Percentiles rank a stretch among this genome's conserved stretches.
These are phyloP conservation scores for Stentor coeruleus DNA, from an alignment of 73 alveolate species.

Conservation along the genomic window DNA sequence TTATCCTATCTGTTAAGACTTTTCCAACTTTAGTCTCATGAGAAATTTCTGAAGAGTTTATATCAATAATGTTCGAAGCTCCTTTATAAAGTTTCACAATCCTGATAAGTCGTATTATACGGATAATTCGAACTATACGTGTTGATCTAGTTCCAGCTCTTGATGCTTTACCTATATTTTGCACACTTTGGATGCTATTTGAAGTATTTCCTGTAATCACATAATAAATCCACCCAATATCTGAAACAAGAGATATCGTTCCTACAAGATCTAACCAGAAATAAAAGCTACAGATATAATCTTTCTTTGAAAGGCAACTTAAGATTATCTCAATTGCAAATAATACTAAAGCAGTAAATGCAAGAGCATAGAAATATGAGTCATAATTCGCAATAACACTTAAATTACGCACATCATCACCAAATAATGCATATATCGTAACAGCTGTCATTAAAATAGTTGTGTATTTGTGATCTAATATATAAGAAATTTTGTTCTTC, in stretches of 20 bases:
- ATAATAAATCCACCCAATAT: conserved; percentile 52
- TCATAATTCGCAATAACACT: conserved; percentile 58
- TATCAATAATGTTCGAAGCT: conserved; percentile 24
- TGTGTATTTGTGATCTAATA: too few species aligned
- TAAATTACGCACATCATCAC: conserved; percentile 74
- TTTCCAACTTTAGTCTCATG: conserved; percentile 55
- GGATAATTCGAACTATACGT: conserved; percentile 61
- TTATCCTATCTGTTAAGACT: conserved; percentile 43
- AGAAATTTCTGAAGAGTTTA: conserved; percentile 24
- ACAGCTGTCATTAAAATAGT: conserved; percentile 63
- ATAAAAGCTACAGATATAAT: conserved; percentile 43
- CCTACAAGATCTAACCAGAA: conserved; percentile 69
- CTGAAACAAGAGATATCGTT: conserved; percentile 62
- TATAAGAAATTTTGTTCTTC: too few species aligned
- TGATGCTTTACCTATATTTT: conserved; percentile 35
- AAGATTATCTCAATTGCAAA: conserved; percentile 28
- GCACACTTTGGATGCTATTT: conserved; percentile 25
- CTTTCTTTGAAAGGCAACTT: neutral
- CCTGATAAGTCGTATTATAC: conserved; percentile 59
- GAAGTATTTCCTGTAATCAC: conserved; percentile 29
- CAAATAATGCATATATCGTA: conserved; percentile 77
- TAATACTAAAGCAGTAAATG: neutral
- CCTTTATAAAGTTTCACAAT: conserved; percentile 74
- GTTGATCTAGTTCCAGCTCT: conserved; percentile 70
- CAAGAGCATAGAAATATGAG: conserved; percentile 27